Evolutionary conservation across 805 yeast species (phyloP).

Genomic region (Cyberlindnera nakhonratchasimensis): DNA sequence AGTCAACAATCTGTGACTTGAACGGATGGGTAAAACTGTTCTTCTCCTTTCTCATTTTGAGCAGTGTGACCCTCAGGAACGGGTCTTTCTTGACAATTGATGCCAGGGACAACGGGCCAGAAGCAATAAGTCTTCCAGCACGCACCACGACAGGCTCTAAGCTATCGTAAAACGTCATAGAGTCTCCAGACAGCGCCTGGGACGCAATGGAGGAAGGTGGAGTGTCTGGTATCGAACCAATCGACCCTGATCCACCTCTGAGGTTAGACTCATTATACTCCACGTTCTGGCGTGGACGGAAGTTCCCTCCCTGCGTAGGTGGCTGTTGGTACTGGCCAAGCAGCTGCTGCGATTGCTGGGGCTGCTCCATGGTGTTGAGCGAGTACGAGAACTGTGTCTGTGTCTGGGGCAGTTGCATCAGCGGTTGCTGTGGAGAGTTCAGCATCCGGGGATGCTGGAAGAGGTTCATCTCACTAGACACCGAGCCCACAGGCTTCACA

Average conservation of each 20-base stretch:
- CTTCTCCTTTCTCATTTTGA: slow-evolving; percentile 30
- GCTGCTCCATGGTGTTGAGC: neutral
- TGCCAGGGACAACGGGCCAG: slow-evolving; percentile 32
- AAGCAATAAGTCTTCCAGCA: slow-evolving; percentile 31
- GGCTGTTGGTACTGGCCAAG: neutral
- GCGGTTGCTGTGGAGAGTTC: neutral
- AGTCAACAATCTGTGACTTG: slow-evolving; percentile 4
- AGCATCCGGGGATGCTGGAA: no score
- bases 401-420: neutral
- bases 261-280: slow-evolving; percentile 12
- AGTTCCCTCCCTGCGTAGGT: neutral
- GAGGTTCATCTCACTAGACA: no score
- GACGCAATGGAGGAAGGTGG: slow-evolving; percentile 4
- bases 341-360: no score
- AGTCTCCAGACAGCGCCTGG: neutral
- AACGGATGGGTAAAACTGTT: slow-evolving; percentile 10
- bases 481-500: no score
- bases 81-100: slow-evolving; percentile 31
- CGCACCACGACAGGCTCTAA: slow-evolving; percentile 30
- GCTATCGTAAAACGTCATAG: slow-evolving; percentile 31
- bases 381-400: neutral
- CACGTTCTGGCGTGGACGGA: slow-evolving; percentile 2
- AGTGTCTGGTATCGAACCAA: slow-evolving; percentile 1
- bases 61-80: slow-evolving; percentile 26
- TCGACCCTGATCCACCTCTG: neutral